Conservation (phyloP, 306 rosid species). For the Pyrus pyrifolia region DNA sequence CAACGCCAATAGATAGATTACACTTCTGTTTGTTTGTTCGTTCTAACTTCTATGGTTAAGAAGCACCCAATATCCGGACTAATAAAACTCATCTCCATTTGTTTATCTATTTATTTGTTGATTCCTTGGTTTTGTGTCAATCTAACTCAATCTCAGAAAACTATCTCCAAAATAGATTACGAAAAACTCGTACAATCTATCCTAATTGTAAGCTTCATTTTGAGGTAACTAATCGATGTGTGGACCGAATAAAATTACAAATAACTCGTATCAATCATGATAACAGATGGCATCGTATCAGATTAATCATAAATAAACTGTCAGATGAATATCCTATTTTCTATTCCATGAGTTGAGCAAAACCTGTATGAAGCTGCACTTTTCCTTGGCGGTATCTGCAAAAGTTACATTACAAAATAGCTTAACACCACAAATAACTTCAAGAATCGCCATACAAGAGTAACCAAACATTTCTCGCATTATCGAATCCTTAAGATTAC, state of each 20-base stretch:
- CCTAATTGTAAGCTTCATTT: not conserved
- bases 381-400: slow-evolving; percentile 96
- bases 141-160: not conserved
- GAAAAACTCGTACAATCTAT: not conserved
- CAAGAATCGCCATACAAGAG: not conserved
- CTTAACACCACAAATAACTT: slow-evolving; percentile 4
- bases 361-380: slow-evolving; percentile 97
- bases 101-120: not conserved
- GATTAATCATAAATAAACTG: not conserved
- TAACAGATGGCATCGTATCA: not conserved
- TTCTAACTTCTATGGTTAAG: not conserved
- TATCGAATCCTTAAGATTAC: not conserved
- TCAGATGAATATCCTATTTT: not conserved
- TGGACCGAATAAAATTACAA: not conserved
- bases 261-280: not conserved
- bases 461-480: too few species aligned
- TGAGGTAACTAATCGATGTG: not conserved
- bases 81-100: not conserved
- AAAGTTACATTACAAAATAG: slow-evolving; percentile 14
- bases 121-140: not conserved
- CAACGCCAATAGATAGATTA: not conserved
- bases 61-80: not conserved
- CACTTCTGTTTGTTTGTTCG: not conserved
- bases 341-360: not conserved
- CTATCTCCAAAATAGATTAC: not conserved